These are phyloP conservation scores for Ophiostoma sp. DNA, from an alignment of 2,329 filamentous ascomycete genomes.

Conservation along the genomic window DNA sequence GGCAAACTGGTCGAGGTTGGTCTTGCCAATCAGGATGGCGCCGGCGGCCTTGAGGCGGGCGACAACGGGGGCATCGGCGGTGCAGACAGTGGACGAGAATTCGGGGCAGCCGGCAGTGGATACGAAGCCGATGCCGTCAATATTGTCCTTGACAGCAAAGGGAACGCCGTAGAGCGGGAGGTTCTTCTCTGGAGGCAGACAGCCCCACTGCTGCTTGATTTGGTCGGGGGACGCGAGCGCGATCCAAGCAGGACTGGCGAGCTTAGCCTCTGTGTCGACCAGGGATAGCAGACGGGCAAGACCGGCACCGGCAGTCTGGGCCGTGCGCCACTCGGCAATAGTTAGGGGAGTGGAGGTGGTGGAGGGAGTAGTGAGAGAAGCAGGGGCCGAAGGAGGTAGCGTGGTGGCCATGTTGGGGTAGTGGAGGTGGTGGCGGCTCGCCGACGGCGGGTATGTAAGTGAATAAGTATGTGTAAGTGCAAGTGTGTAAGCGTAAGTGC, in stretches of 20 bases:
- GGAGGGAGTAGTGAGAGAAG: neutral
- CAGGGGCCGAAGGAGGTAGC: neutral
- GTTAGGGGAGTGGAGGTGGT: neutral
- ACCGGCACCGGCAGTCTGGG: slow-evolving; percentile 12
- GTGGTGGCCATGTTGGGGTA: slow-evolving; percentile 6
- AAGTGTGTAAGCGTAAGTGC: neutral
- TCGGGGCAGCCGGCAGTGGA: slow-evolving; percentile 49
- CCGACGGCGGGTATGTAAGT: slow-evolving; percentile 6
- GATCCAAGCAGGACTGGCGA: neutral
- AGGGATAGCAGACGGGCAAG: neutral
- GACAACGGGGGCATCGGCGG: slow-evolving; percentile 44
- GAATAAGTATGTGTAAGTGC: neutral
- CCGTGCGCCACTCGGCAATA: slow-evolving; percentile 1
- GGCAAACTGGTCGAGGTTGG: slow-evolving; percentile 57
- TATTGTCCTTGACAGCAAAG: slow-evolving; percentile 54
- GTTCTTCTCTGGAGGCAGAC: neutral
- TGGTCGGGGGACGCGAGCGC: neutral
- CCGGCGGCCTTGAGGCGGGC: slow-evolving; percentile 47
- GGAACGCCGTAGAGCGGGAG: slow-evolving; percentile 53
- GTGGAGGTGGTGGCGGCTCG: slow-evolving; percentile 1
- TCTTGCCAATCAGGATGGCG: slow-evolving; percentile 55
- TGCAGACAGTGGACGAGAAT: slow-evolving; percentile 36
- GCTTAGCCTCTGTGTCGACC: neutral
- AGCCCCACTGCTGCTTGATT: neutral
- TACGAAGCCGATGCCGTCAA: slow-evolving; percentile 46